Conservation (phyloP, 78 protist genomes). For the Cavenderia fasciculata region DNA sequence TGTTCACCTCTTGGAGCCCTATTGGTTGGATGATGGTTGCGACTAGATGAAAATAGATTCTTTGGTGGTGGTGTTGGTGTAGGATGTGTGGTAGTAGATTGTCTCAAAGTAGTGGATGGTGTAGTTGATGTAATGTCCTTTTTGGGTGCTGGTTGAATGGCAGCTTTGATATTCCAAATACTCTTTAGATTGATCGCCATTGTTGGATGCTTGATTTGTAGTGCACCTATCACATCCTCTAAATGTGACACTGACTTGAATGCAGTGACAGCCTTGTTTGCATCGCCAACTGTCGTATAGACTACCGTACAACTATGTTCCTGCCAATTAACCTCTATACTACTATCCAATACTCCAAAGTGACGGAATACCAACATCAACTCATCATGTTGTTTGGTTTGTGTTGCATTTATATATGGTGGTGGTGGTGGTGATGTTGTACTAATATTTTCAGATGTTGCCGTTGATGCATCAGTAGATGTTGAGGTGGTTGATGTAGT, state of each 20-base stretch:
- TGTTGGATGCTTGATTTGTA: not conserved
- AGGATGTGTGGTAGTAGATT: not conserved
- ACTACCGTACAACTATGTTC: not conserved
- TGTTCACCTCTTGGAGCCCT: slow-evolving; percentile 7
- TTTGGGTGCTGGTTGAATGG: not conserved
- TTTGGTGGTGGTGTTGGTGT: not conserved
- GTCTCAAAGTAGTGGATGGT: not conserved
- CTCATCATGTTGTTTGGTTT: slow-evolving; percentile 12
- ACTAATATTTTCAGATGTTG: not conserved
- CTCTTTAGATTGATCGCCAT: not conserved
- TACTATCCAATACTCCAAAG: not conserved
- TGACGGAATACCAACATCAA: not conserved
- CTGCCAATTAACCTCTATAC: not conserved
- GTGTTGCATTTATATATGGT: not conserved
- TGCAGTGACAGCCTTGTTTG: not conserved
- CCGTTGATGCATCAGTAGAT: not conserved
- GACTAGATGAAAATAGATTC: no score
- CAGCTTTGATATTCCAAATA: slow-evolving; percentile 20
- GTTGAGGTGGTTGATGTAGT: not conserved
- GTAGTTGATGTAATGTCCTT: not conserved
- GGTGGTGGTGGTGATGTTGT: not conserved
- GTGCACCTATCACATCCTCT: not conserved
- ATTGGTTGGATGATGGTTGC: slow-evolving; percentile 8
- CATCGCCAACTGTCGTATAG: not conserved
- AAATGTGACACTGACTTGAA: slow-evolving; percentile 1